Evolutionary conservation across 164 flowering plant species (phyloP), one percentile per base, ranked within the genome.

Genomic region (Magnolia changhungtana): DNA sequence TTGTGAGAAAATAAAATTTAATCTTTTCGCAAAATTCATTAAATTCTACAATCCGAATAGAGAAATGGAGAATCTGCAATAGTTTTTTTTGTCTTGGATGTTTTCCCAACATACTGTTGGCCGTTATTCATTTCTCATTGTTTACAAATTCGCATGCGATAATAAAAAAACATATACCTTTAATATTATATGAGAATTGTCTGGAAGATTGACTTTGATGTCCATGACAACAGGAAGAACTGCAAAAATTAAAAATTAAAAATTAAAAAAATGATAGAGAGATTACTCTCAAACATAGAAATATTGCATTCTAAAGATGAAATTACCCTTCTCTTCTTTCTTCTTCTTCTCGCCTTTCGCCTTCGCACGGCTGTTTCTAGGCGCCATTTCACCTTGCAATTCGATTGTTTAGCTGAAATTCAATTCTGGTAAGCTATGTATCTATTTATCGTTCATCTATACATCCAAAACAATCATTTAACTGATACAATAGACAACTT

Each of bases 311-410:
- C 8, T 10, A 55, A 63, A 21, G 72, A 10, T 3, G 18, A 50
- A 27, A 19, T 18, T 87, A 94, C 98, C 92, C 84, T 94, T 94
- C 80, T 96, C 98, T 84, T 96, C 99, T 76, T 96, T 94, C 94
- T 92, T 78, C 76, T 92, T 96, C 96, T 92, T 93, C 77, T 96
- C 98, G 67, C 94, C 96, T 79, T 88, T 96, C 0, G 88, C 66
- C 90, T 94, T 96, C 63, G 95, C 94, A 1, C 96, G 89, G n/a
- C 85, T 87, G 77, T 81, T 86, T 81, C 82, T 90, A 0, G 96
- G 98, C 69, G 99, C 97, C 99, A 96, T 95, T 87, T 84, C 76
- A 69, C 61, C 69, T 72, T 59, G 55, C 27, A 66, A 63, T 67
- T 45, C 49, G 58, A 63, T 37, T 7, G 21, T 63, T 69, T 67